These are phyloP conservation scores for Kalanchoe fedtschenkoi DNA, from an alignment of 164 flowering plant species.

Conservation along the genomic window DNA sequence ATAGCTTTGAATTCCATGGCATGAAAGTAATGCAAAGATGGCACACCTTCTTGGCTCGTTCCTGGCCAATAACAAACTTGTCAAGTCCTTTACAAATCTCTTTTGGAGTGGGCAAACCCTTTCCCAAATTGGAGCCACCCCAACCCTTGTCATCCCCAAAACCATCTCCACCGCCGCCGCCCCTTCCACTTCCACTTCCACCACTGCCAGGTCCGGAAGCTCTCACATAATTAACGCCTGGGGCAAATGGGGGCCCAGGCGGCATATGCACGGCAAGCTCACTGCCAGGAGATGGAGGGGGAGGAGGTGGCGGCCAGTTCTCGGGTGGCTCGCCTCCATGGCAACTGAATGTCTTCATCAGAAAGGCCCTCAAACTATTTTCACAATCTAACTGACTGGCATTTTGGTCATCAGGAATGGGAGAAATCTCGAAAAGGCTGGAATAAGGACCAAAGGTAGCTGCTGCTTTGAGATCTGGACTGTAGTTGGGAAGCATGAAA, in stretches of 20 bases:
- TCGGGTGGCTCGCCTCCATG: conserved; percentile 58
- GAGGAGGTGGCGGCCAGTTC: conserved; percentile 32
- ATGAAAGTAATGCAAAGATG: not conserved
- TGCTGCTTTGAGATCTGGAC: not conserved
- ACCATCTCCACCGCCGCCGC: not conserved
- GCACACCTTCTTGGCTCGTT: conserved; percentile 76
- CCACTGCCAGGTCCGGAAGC: conserved; percentile 22
- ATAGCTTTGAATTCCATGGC: conserved; percentile 2
- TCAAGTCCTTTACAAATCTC: conserved; percentile 87
- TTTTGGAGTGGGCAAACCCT: conserved; percentile 85
- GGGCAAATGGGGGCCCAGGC: conserved; percentile 77
- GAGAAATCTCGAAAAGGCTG: not conserved
- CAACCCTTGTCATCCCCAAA: conserved; percentile 41
- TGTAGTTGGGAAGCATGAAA: not conserved
- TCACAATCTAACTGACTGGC: conserved; percentile 4
- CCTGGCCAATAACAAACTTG: conserved; percentile 90
- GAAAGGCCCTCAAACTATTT: conserved; percentile 35
- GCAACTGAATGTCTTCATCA: conserved; percentile 59
- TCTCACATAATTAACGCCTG: conserved; percentile 57
- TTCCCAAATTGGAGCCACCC: conserved; percentile 86
- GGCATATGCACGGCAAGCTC: conserved; percentile 77
- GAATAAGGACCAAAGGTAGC: not conserved
- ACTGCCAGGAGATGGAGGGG: conserved; percentile 22
- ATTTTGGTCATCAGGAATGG: not conserved
- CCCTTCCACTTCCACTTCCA: conserved; percentile 14